These are phyloP conservation scores for Paramecium sonneborni DNA, from an alignment of 73 alveolate species.

Conservation along the genomic window DNA sequence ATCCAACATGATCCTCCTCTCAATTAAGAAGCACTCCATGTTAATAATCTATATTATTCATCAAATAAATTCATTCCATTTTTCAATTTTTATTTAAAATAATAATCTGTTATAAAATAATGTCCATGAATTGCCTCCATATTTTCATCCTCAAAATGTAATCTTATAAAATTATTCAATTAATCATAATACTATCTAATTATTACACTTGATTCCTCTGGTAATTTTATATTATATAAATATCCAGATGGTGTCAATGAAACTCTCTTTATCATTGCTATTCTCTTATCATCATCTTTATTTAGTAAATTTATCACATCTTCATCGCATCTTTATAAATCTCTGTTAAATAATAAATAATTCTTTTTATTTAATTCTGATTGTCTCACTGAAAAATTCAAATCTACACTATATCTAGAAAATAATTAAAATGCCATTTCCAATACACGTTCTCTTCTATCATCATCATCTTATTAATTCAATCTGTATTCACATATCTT, in stretches of 20 bases:
- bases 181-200: constrained; percentile 73
- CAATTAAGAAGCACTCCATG: constrained; percentile 87
- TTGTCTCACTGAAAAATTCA: neutral
- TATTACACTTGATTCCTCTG: constrained; percentile 74
- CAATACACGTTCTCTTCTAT: neutral
- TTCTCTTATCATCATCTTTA: neutral
- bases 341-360: neutral
- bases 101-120: constrained; percentile 65
- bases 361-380: neutral
- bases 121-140: constrained; percentile 71
- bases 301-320: neutral
- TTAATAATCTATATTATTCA: constrained; percentile 72
- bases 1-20: constrained; percentile 87
- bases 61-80: constrained; percentile 71
- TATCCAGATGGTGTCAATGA: constrained; percentile 62
- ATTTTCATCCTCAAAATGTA: constrained; percentile 80
- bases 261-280: constrained; percentile 34
- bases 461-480: neutral
- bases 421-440: neutral
- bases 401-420: neutral
- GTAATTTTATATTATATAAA: constrained; percentile 42
- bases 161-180: constrained; percentile 78
- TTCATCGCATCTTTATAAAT: neutral
- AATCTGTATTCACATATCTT: no score
- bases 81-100: constrained; percentile 66